Base-by-base conservation (phyloP, 441 rosid genomes). In the Melastoma candidum region DNA sequence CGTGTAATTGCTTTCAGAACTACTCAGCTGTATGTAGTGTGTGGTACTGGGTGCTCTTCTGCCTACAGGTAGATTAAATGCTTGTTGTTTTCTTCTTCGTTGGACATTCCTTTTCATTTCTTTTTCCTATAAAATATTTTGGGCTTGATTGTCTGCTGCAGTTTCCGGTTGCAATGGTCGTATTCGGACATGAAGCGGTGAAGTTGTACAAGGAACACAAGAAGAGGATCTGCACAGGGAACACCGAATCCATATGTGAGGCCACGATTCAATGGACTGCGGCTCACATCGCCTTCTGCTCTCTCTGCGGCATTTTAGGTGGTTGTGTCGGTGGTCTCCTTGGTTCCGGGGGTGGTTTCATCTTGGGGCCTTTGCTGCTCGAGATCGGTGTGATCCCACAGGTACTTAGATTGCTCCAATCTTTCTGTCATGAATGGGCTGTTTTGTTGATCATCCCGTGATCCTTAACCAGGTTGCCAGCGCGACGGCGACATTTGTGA, bases 341-440 rank as follows among this genome's bases (percentile, higher is more conserved):
- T 0, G 96, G 98, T 11, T 87, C 98, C 0, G 96, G 96, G 27
- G 98, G 98, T 22, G 98, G 98, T 1, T 92, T 92, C 83, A 77
- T 92, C 60, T 77, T 92, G 2, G 94, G 98, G 0, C 98, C 98
- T 0, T 81, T 92, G 36, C 83, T 92, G 11, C 85, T 92, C 4
- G 98, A 92, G 72, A 85, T 87, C 26, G 97, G 97, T 27, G 97
- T 90, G 70, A 84, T 80, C 54, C 97, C 97, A 1, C 95, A 87
- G 90, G 97, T 83, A 59, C 36, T 17, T 17, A 17, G 22, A 17
- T 17, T 17, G 22, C 22, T 17, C 22, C 22, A 17, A 17, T 17
- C 22, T 17, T 17, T 17, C 22, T 17, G 22, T 17, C 22, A 17
- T 29, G 5, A 29, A 29, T 29, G 36, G 7, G 36, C 36, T 29